Percentiles rank a stretch among this genome's conserved stretches.
These are phyloP conservation scores for Pachysolen tannophilus DNA, from an alignment of 805 yeast genomes.

Conservation along the genomic window DNA sequence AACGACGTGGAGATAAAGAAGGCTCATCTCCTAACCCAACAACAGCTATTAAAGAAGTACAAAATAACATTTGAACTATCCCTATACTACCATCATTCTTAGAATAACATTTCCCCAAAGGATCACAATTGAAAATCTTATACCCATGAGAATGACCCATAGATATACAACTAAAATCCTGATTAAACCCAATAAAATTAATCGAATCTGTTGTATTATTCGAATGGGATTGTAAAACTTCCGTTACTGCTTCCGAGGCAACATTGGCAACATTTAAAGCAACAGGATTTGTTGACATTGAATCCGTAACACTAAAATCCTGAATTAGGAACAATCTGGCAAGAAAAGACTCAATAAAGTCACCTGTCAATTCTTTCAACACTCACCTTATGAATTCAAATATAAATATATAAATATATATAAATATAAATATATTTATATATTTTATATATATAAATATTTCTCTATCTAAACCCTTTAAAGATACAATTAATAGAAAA, in stretches of 20 bases:
- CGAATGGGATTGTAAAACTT: slow-evolving; percentile 9
- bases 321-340: not conserved
- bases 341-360: not conserved
- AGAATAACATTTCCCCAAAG: slow-evolving; percentile 64
- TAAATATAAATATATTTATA: too few species aligned
- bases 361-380: not conserved
- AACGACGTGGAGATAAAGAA: slow-evolving; percentile 68
- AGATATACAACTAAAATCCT: slow-evolving; percentile 75
- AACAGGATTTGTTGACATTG: slow-evolving; percentile 8
- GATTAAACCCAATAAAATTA: slow-evolving; percentile 68
- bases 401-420: too few species aligned
- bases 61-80: slow-evolving; percentile 84
- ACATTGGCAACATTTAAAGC: slow-evolving; percentile 6
- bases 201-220: slow-evolving; percentile 16
- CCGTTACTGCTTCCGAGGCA: slow-evolving; percentile 9
- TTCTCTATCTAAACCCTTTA: too few species aligned
- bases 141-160: slow-evolving; percentile 61
- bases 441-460: too few species aligned
- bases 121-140: slow-evolving; percentile 77
- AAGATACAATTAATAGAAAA: too few species aligned
- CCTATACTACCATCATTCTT: slow-evolving; percentile 54
- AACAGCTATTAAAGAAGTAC: slow-evolving; percentile 77
- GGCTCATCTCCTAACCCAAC: slow-evolving; percentile 80
- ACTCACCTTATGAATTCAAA: too few species aligned
- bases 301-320: not conserved